These are phyloP conservation scores for Rhizophora apiculata DNA, from an alignment of 345 rosid genomes.

Conservation along the genomic window DNA sequence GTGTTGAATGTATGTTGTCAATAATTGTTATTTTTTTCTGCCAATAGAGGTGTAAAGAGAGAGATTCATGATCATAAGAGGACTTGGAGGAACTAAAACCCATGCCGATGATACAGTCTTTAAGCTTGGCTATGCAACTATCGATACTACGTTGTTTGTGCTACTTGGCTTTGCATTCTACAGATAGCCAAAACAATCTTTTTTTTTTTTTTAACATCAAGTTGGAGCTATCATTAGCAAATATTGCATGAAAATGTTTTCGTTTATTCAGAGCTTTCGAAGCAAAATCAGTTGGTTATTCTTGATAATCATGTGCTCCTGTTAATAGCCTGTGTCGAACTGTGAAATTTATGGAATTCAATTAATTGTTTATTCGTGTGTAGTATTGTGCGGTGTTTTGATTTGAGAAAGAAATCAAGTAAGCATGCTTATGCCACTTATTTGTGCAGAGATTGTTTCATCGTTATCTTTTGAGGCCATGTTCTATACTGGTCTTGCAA, in stretches of 20 bases:
- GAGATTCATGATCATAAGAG: no score
- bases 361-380: background rate
- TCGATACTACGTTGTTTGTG: background rate
- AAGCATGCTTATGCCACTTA: background rate
- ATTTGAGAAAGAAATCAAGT: background rate
- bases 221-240: background rate
- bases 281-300: background rate
- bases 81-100: no score
- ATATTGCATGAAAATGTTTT: background rate
- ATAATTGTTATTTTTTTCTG: no score
- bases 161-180: background rate
- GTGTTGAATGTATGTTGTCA: no score
- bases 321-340: background rate
- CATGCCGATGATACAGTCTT: background rate
- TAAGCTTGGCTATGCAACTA: no score
- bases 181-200: no score
- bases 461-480: constrained; percentile 54
- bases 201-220: no score
- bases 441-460: constrained; percentile 52
- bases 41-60: no score
- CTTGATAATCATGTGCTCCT: background rate
- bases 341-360: no score
- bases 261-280: background rate
- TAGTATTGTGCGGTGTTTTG: background rate
- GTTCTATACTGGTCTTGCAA: constrained; percentile 71